Conservation (phyloP, 2,329 filamentous ascomycete species). For the Colletotrichum echinochloae region DNA sequence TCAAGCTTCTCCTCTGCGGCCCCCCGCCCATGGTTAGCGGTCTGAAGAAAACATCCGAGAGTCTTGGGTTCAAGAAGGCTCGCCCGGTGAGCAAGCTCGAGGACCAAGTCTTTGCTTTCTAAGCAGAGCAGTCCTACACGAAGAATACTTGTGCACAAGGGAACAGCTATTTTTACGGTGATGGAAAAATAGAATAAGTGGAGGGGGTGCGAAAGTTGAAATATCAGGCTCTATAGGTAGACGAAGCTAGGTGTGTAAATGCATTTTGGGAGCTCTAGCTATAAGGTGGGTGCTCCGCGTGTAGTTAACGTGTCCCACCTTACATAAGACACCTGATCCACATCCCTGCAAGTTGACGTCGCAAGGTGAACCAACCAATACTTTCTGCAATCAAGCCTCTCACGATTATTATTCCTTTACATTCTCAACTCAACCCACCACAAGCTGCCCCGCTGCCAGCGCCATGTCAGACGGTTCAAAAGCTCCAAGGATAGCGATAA, state of each 20-base stretch:
- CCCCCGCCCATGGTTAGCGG: constrained; percentile 97
- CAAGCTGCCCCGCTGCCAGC: neutral
- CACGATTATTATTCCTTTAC: neutral
- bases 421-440: neutral
- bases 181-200: constrained; percentile 3
- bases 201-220: neutral
- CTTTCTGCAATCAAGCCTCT: constrained; percentile 20
- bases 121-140: constrained; percentile 40
- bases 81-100: constrained; percentile 96
- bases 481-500: constrained; percentile 40
- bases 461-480: constrained; percentile 38
- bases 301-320: constrained; percentile 16
- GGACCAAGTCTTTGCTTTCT: constrained; percentile 97
- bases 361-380: constrained; percentile 22
- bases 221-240: neutral
- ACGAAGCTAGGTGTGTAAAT: constrained; percentile 11
- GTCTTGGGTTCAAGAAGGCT: constrained; percentile 91
- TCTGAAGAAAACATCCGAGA: constrained; percentile 95
- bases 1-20: constrained; percentile 95
- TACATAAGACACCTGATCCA: constrained; percentile 17
- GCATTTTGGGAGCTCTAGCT: constrained; percentile 1
- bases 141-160: neutral
- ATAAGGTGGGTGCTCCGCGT: neutral
- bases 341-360: constrained; percentile 38
- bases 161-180: neutral